Evolutionary conservation across 2,329 filamentous ascomycete genomes (phyloP), one percentile per base, ranked within the genome.

Genomic region (Aaosphaeria arxii): DNA sequence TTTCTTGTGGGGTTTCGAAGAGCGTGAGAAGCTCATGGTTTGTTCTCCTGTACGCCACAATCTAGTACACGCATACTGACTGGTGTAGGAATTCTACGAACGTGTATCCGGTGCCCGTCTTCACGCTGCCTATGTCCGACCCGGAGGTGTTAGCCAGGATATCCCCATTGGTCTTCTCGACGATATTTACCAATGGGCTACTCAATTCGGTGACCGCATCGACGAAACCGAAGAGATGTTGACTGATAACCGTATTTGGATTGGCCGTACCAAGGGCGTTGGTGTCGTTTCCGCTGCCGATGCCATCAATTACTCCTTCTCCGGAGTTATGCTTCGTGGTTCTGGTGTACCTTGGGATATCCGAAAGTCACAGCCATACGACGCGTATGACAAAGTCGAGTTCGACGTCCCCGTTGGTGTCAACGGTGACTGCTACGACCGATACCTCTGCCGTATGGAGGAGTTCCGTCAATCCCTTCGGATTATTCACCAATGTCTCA

Each of bases 21-120:
- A 99, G 79, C 89, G 94, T 81, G 94, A 99, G 79, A 99, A 99
- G 82, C 82, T 99, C 50, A 99, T 99, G 95, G 92, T 96, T 80
- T 38, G 58, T 66, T 38, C n/a, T 33, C 9, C 6, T 35, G 6
- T 40, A 42, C 13, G 31, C 31, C 31, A 17, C 41, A 30, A 11
- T 30, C 1, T 24, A 13, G 6, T 49, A 41, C 51, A 61, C 50
- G 63, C 43, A 32, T 13, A 30, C 36, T 46, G 29, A 45, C 29
- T 45, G 33, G 11, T 24, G 31, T 53, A 97, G 92, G 94, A 99
- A 85, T 99, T 99, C 78, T 99, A 99, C 73, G 94, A 99, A 76
- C 91, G 94, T 78, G 95, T 99, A 50, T 99, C 94, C 38, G 94
- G 94, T 70, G 94, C 94, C 61, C 94, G 94, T 79, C 84, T 99